A percentile compares a stretch with the other conserved stretches of the same genome.
These are phyloP conservation scores for Smallanthus sonchifolius DNA, from an alignment of 129 eudicot genomes.

Conservation along the genomic window DNA sequence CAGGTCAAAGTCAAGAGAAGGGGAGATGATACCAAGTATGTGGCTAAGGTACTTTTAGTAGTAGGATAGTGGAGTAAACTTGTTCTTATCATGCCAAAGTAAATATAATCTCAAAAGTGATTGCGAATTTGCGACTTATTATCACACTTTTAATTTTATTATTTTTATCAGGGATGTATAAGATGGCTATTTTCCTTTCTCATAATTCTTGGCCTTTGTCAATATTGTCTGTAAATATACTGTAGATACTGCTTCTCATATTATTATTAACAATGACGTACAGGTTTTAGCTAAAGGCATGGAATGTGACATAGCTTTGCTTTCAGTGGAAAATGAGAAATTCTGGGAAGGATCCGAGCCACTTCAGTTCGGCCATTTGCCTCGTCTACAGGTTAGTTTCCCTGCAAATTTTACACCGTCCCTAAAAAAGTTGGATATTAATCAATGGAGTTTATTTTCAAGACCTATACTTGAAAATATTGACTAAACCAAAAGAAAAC, in stretches of 20 bases:
- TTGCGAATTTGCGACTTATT: conserved; percentile 1
- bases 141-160: background rate
- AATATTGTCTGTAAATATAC: background rate
- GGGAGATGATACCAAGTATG: conserved; percentile 95
- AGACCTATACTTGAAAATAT: background rate
- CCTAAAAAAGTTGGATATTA: background rate
- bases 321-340: conserved; percentile 76
- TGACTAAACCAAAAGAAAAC: conserved; percentile 6
- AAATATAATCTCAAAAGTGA: background rate
- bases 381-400: conserved; percentile 79
- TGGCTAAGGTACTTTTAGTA: conserved; percentile 70
- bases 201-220: background rate
- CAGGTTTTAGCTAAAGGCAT: conserved; percentile 93
- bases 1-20: conserved; percentile 98
- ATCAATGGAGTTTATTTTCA: conserved; percentile 1
- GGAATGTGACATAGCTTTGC: conserved; percentile 96
- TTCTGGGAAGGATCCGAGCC: conserved; percentile 95
- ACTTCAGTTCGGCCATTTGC: conserved; percentile 73
- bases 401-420: background rate
- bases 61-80: conserved; percentile 3
- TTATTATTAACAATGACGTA: conserved; percentile 13
- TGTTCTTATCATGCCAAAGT: background rate
- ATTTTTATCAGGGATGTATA: background rate
- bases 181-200: background rate
- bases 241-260: conserved; percentile 15